Conservation (phyloP, 331 rosid genomes). For the Malus hybrid region DNA sequence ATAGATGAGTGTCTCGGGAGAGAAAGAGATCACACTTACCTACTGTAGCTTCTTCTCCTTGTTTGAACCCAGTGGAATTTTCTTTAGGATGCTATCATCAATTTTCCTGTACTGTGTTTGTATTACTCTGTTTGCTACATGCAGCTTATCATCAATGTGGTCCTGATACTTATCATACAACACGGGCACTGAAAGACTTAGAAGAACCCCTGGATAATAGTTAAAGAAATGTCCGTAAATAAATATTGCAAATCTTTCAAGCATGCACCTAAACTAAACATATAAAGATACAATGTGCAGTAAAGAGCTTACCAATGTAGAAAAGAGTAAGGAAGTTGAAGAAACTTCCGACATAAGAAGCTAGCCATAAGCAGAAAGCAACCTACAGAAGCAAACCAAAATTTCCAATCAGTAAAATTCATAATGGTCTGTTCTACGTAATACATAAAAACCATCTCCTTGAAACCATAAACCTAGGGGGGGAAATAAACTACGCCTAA, state of each 20-base stretch:
- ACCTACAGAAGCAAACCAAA: constrained; percentile 43
- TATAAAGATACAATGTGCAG: neutral
- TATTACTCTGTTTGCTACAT: constrained; percentile 30
- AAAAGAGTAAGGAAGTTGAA: constrained; percentile 67
- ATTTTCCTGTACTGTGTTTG: constrained; percentile 50
- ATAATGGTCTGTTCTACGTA: neutral
- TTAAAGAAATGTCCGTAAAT: neutral
- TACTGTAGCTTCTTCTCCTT: constrained; percentile 86
- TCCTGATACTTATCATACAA: constrained; percentile 85
- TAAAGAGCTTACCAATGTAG: constrained; percentile 48
- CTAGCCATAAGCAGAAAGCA: constrained; percentile 47
- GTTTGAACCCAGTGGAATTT: constrained; percentile 43
- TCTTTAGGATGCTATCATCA: constrained; percentile 46
- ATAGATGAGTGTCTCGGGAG: neutral
- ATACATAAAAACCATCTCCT: neutral
- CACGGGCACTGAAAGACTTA: constrained; percentile 77
- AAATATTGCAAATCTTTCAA: neutral
- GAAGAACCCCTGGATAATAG: constrained; percentile 52
- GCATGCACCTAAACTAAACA: neutral
- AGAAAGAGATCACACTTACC: constrained; percentile 25
- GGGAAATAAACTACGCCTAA: neutral
- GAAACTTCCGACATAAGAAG: constrained; percentile 63
- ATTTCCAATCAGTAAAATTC: neutral
- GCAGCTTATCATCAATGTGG: constrained; percentile 52
- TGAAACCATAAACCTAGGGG: neutral